Conservation (phyloP, 2,329 filamentous ascomycete species). For the Zarea fungicola region DNA sequence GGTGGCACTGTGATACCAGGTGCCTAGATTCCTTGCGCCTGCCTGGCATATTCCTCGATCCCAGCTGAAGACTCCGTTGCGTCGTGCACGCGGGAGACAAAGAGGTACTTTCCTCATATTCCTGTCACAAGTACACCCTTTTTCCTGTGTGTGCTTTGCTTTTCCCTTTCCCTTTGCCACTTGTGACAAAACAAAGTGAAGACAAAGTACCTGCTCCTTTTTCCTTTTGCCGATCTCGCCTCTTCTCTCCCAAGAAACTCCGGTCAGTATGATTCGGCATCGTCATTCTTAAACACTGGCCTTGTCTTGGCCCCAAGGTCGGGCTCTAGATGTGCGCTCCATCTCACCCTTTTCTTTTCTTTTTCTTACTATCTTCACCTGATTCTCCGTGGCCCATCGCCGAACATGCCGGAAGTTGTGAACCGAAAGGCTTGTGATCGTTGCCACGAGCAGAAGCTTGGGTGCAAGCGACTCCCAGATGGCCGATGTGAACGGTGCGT, state of each 20-base stretch:
- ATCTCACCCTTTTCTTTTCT: neutral
- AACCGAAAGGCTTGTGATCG: slow-evolving; percentile 43
- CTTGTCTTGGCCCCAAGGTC: neutral
- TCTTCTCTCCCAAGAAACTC: neutral
- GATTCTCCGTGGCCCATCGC: neutral
- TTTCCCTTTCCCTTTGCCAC: neutral
- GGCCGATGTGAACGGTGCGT: slow-evolving; percentile 39
- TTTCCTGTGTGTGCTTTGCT: neutral
- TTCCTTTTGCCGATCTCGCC: neutral
- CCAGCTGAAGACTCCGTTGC: neutral
- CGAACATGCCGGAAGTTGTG: slow-evolving; percentile 32
- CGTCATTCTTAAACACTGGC: slow-evolving; percentile 9
- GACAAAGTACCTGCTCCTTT: neutral
- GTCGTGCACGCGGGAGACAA: neutral
- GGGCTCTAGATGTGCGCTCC: neutral
- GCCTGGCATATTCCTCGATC: neutral
- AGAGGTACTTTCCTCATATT: neutral
- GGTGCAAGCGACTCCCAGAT: slow-evolving; percentile 37
- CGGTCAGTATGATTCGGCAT: slow-evolving; percentile 5
- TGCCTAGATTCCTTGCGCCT: too few species aligned
- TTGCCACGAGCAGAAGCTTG: slow-evolving; percentile 42
- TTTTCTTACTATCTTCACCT: neutral
- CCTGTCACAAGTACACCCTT: neutral
- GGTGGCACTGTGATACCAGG: neutral
- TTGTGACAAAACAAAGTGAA: too few species aligned